Base-by-base conservation (phyloP, 225 moss, liverwort and hornwort species). In the Bryum argenteum region DNA sequence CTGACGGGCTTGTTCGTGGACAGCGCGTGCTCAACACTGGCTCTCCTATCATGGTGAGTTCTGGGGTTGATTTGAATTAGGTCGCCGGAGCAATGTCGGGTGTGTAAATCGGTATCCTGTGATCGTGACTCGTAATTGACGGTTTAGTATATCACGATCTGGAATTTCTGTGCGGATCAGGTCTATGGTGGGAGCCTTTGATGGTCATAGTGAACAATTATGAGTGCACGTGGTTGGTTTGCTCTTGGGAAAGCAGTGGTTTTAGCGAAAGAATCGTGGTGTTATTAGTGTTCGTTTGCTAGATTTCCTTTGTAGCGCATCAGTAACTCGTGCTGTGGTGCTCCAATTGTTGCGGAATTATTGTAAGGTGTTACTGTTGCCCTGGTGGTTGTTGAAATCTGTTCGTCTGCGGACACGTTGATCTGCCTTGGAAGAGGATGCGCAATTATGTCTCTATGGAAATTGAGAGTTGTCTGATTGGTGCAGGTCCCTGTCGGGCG, bases 1-100 rank as follows among this genome's bases (percentile, higher is more conserved):
- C 96, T 9, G 96, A 96, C 60, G 96, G 96, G 8, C 82, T 96
- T 20, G 96, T 96, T 4, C 96, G 96, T 18, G 96, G 96, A n/a
- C 96, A 96, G 71, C 90, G 82, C 61, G 93, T 96, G 40, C 77
- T 96, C 54, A 93, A 96, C 77, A 96, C 96, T 16, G 96, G 96
- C 62, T 81, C 93, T 44, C 93, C 96, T 6, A 96, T 96, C 61
- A 79, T 88, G 90, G 95, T 95, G 70, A 79, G 81, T 45, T 20
- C 15, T 22, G 16, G 48, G 21, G 41, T 41, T 40, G 15, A 54
- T 63, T 43, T 75, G 74, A 58, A 39, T 74, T 58, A 20, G 10
- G 41, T 8, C 10, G 0, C 38, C 33, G 44, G 15, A 16, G 1
- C 40, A 45, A 38, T 26, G 38, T 3, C n/a, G n/a, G 41, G 41